phyloP scores from a whole-genome alignment of 306 rosid species.

The Trifolium subterraneum region DNA sequence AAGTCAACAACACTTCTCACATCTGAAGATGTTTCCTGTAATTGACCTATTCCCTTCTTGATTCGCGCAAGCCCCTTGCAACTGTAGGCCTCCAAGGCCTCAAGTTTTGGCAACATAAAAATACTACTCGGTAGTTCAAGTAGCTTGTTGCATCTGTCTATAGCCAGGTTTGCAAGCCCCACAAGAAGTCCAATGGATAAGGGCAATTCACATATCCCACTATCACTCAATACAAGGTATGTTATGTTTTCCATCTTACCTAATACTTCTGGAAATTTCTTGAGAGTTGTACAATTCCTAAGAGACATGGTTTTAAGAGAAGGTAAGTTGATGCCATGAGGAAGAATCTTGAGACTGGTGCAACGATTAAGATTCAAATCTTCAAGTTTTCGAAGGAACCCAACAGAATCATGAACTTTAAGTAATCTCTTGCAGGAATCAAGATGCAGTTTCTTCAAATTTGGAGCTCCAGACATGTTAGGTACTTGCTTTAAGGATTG shows the following conservation, averaged over 20 bases:
- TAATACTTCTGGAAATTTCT: slow-evolving; percentile 13
- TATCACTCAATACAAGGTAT: background rate
- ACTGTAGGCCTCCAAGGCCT: background rate
- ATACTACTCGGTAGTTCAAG: slow-evolving; percentile 1
- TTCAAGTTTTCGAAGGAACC: slow-evolving; percentile 8
- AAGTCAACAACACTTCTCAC: background rate
- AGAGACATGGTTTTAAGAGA: slow-evolving; percentile 8
- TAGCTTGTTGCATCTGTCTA: background rate
- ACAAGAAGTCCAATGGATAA: slow-evolving; percentile 20
- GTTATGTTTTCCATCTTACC: slow-evolving; percentile 14
- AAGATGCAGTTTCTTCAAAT: background rate
- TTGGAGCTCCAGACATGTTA: slow-evolving; percentile 24
- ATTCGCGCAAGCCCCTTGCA: background rate
- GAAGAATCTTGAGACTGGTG: background rate
- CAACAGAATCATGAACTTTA: slow-evolving; percentile 32
- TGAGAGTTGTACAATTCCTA: background rate
- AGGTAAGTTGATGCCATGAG: background rate
- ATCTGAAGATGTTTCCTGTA: background rate
- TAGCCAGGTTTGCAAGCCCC: background rate
- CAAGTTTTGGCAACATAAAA: background rate
- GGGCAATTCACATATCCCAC: background rate
- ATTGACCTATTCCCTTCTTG: background rate
- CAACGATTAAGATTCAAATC: background rate
- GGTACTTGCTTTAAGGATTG: background rate
- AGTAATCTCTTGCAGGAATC: background rate